A percentile compares a stretch with the other conserved stretches of the same genome.
phyloP scores from a whole-genome alignment of 2,329 filamentous ascomycete genomes.

The Grosmannia serpens region DNA sequence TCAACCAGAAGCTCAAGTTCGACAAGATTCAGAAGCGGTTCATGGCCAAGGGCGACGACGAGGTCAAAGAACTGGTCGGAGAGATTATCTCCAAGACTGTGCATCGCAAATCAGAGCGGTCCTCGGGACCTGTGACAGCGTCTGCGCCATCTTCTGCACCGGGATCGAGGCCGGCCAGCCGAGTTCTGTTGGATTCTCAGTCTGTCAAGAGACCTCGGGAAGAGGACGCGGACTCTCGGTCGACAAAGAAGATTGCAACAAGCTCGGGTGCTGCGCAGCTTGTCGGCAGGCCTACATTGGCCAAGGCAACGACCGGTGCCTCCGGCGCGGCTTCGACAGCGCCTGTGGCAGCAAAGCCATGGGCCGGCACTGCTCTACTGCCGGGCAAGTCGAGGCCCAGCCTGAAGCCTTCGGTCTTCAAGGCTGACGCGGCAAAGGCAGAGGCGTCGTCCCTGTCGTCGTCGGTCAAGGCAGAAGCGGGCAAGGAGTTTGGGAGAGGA shows the following conservation, averaged over 20 bases:
- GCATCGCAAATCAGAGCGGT: conserved; percentile 20
- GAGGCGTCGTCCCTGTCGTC: conserved; percentile 8
- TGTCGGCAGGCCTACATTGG: conserved; percentile 13
- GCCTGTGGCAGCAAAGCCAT: conserved; percentile 12
- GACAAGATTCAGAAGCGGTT: conserved; percentile 52
- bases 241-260: conserved; percentile 26
- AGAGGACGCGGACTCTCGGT: conserved; percentile 25
- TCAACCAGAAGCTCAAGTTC: conserved; percentile 54
- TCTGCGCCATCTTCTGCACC: neutral
- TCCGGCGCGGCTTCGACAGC: conserved; percentile 10
- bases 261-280: conserved; percentile 15
- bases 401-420: conserved; percentile 22
- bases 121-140: neutral
- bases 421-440: conserved; percentile 9
- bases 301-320: conserved; percentile 16
- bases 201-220: conserved; percentile 26
- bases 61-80: conserved; percentile 49
- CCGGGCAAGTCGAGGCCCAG: conserved; percentile 36
- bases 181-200: conserved; percentile 13
- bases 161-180: conserved; percentile 4
- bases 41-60: conserved; percentile 52
- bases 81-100: conserved; percentile 32
- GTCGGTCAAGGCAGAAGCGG: neutral
- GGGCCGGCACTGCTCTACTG: conserved; percentile 22
- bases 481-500: conserved; percentile 11